Conservation (phyloP, 768 basidiomycete genomes). For the Phlebiopsis flavidoalba region DNA sequence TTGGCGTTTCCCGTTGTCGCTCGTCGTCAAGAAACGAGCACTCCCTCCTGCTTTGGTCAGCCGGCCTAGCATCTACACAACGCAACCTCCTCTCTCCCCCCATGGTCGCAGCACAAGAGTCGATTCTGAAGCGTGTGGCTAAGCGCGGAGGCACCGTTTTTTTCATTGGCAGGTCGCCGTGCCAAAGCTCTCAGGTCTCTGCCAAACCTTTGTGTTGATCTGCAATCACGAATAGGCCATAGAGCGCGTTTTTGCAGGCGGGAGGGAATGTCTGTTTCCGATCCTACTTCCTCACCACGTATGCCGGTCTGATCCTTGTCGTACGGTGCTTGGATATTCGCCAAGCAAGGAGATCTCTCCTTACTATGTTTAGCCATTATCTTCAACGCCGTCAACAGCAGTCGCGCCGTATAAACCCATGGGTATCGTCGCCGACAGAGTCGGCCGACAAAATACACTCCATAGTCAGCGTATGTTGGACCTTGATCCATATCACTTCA, state of each 20-base stretch:
- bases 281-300: conserved; percentile 38
- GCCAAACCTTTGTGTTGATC: background rate
- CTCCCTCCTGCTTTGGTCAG: too few relatives aligned
- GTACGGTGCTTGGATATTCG: conserved; percentile 35
- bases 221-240: conserved; percentile 25
- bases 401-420: conserved; percentile 33
- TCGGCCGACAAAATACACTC: conserved; percentile 42
- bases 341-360: conserved; percentile 30
- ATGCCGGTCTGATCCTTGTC: too few relatives aligned
- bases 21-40: conserved; percentile 26
- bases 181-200: background rate
- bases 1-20: conserved; percentile 33
- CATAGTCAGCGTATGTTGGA: conserved; percentile 29
- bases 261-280: conserved; percentile 42
- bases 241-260: conserved; percentile 38
- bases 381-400: conserved; percentile 39
- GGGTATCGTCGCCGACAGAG: conserved; percentile 37
- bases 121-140: conserved; percentile 32
- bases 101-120: conserved; percentile 23
- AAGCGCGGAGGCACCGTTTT: conserved; percentile 37
- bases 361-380: conserved; percentile 39
- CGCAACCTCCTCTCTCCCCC: too few relatives aligned
- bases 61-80: conserved; percentile 9
- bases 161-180: conserved; percentile 38
- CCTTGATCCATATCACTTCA: background rate